Evolutionary conservation across 2,329 filamentous ascomycete species (phyloP), one percentile per base, ranked within the genome.

Genomic region (Curvularia lunata): DNA sequence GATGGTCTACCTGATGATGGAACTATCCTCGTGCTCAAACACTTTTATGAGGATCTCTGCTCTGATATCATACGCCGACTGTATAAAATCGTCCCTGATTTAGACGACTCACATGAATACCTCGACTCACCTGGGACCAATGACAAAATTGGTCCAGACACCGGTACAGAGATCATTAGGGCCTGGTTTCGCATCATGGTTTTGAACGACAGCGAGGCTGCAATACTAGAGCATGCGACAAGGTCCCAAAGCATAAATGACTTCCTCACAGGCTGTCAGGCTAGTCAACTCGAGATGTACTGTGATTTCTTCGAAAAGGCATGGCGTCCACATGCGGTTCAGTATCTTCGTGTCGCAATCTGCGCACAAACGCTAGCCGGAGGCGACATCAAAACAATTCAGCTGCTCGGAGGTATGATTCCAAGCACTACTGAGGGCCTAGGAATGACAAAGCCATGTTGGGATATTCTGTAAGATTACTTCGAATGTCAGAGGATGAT

Each of bases 101-200:
- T 72, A 1, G 58, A 70, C 34, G 64, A 68, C 46, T 54, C 60
- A 0, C 3, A 8, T 9, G 23, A 42, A 1, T 25, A 47, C 7
- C 0, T 18, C 5, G 51, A 57, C 1, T 59, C 65, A 2, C 56
- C 61, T 10, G 47, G 19, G 2, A 45, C 37, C 7, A 53, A 48
- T 3, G 48, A 52, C 3, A n/a, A 53, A 18, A 19, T 46, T 9
- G 23, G n/a, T 2, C 25, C 45, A 5, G 69, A 73, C 28, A 48
- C 30, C 10, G 71, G 69, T 0, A 63, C 63, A 1, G 64, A 72
- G 2, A 71, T 74, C 37, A 48, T 72, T 8, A 45, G 70, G 5
- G 48, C 69, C 0, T 72, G 70, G 71, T 72, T 74, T 27, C 57
- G 70, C 1, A 73, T 74, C 32, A 72, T 74, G 69, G 52, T 73